Percentiles rank a stretch among this genome's conserved stretches.
phyloP scores from a whole-genome alignment of 1,284 basidiomycete species.

The Tilletia caries region DNA sequence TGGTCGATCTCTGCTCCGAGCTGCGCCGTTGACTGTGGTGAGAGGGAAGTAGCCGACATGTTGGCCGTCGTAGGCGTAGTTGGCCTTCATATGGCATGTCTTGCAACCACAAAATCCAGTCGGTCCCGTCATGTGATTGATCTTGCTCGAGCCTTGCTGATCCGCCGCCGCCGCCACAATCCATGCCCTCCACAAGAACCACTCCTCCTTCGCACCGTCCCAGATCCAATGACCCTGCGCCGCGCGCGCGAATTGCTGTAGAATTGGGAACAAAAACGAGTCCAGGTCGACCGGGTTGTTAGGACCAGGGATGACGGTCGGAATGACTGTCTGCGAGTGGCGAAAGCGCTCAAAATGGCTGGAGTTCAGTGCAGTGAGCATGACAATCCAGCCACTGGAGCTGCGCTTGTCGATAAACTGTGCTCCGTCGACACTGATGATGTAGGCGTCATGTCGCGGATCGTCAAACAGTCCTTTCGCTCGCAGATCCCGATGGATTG shows the following conservation, averaged over 20 bases:
- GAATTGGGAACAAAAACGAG: background rate
- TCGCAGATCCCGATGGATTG: background rate
- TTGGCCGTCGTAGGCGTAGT: too few relatives aligned
- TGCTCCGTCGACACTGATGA: too few relatives aligned
- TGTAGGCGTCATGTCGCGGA: too few relatives aligned
- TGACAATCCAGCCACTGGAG: background rate
- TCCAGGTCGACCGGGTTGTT: background rate
- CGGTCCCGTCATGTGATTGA: too few relatives aligned
- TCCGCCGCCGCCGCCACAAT: too few relatives aligned
- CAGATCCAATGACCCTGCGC: background rate
- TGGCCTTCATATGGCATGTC: too few relatives aligned
- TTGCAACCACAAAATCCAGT: too few relatives aligned
- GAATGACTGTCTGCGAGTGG: background rate
- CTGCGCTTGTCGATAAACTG: background rate
- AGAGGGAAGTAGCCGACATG: too few relatives aligned
- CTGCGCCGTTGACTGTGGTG: too few relatives aligned
- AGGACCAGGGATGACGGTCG: background rate
- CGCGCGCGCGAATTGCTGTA: background rate
- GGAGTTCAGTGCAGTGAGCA: background rate
- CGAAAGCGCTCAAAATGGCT: background rate
- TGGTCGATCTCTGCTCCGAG: too few relatives aligned
- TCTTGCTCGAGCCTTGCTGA: too few relatives aligned
- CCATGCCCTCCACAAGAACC: background rate
- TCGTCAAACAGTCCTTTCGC: background rate
- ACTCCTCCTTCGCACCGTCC: background rate